Percentiles rank a stretch among this genome's conserved stretches.
Evolutionary conservation across 129 eudicot species (phyloP).

Genomic region (Daucus carota): DH1_v3.0 NC_030386.2:14323001-14323500

Average conservation of each 20-base stretch:
- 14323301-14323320: background rate
- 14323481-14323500: background rate
- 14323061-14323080: background rate
- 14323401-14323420: too few species aligned
- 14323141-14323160: too few species aligned
- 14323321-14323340: background rate
- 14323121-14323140: background rate
- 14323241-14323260: too few species aligned
- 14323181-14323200: too few species aligned
- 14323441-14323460: too few species aligned
- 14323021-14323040: slow-evolving; percentile 71
- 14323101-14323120: background rate
- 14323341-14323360: background rate
- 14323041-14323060: slow-evolving; percentile 67
- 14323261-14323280: too few species aligned
- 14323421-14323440: too few species aligned
- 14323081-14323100: background rate
- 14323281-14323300: background rate
- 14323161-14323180: too few species aligned
- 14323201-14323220: too few species aligned
- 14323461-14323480: background rate
- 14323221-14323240: too few species aligned
- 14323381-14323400: too few species aligned
- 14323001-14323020: slow-evolving; percentile 41
- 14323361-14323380: background rate